Evolutionary conservation across 164 flowering plant genomes (phyloP), one percentile per base, ranked within the genome.

Genomic region (Chloranthus sessilifolius): DNA sequence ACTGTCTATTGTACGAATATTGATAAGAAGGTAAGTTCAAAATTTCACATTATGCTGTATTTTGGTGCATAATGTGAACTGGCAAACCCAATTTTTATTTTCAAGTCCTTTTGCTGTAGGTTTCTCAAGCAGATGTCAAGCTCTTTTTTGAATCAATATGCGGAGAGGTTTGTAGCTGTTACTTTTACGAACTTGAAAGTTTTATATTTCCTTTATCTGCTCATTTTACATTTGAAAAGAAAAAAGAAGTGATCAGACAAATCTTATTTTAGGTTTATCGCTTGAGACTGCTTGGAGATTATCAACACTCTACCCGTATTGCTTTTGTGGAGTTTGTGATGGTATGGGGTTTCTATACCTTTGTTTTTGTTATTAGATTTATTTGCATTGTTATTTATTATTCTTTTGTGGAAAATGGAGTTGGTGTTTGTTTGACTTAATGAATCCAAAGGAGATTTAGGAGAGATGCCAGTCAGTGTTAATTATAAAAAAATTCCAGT

Each of bases 1-100:
- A 86, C 95, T 63, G 78, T 86, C 25, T 86, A 86, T 43, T 83
- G 91, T 58, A 76, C 95, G 53, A 83, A 86, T 68, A 86, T 86
- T 56, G 95, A 86, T 54, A 83, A 76, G 68, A 83, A 86, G 91
- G 95, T 86, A 43, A 29, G 5, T 56, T 44, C 38, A 31, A n/a
- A n/a, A 2, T 28, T 39, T 31, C 40, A 24, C 48, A 15, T 28
- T 16, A 16, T 53, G 3, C 19, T 54, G 41, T 24, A 38, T n/a
- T 63, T 52, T 35, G 21, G 2, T 44, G 31, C 27, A 24, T 15
- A 23, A 19, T 22, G 5, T 56, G 24, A 53, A 39, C 16, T 10
- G 14, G 27, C 21, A 42, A 14, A 29, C 54, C 33, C 22, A 10
- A 21, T 15, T 26, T 25, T 22, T 19, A 28, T 43, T 53, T 22